Conservation (phyloP, 805 yeast species). For the Debaryomyces castellii region DNA sequence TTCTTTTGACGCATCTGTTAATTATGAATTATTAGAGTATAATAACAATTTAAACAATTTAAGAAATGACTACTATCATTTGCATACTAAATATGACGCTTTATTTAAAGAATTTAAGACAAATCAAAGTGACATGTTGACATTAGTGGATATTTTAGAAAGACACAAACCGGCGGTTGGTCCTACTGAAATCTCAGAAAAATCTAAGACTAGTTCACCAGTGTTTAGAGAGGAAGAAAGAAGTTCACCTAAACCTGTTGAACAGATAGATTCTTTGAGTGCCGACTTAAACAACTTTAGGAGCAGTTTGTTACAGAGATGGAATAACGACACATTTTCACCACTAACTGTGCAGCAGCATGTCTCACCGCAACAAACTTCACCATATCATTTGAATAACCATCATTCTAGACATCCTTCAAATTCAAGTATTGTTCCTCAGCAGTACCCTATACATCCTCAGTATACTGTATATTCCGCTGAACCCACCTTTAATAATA, state of each 20-base stretch:
- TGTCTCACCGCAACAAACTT: slow-evolving; percentile 4
- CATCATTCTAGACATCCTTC: slow-evolving; percentile 14
- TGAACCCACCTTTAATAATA: slow-evolving; percentile 13
- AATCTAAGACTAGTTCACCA: no score
- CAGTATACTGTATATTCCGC: slow-evolving; percentile 28
- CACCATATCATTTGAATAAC: slow-evolving; percentile 11
- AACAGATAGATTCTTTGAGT: background rate
- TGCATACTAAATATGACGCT: slow-evolving; percentile 47
- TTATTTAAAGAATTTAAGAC: slow-evolving; percentile 48
- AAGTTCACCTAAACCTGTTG: background rate
- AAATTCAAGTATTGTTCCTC: slow-evolving; percentile 27
- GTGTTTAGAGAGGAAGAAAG: slow-evolving; percentile 1
- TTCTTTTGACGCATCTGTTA: slow-evolving; percentile 18
- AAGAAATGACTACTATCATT: slow-evolving; percentile 41
- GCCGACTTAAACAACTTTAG: slow-evolving; percentile 10
- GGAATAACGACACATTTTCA: slow-evolving; percentile 1
- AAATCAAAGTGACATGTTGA: slow-evolving; percentile 53
- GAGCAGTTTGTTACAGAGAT: slow-evolving; percentile 7
- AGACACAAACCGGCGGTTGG: slow-evolving; percentile 7
- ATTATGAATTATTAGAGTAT: slow-evolving; percentile 34
- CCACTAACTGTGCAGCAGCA: slow-evolving; percentile 5
- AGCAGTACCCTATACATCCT: slow-evolving; percentile 35
- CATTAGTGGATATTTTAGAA: slow-evolving; percentile 48
- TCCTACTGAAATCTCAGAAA: no score
- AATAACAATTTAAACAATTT: slow-evolving; percentile 35